Conservation (phyloP, 1,284 basidiomycete genomes). For the Tilletia walkeri region DNA sequence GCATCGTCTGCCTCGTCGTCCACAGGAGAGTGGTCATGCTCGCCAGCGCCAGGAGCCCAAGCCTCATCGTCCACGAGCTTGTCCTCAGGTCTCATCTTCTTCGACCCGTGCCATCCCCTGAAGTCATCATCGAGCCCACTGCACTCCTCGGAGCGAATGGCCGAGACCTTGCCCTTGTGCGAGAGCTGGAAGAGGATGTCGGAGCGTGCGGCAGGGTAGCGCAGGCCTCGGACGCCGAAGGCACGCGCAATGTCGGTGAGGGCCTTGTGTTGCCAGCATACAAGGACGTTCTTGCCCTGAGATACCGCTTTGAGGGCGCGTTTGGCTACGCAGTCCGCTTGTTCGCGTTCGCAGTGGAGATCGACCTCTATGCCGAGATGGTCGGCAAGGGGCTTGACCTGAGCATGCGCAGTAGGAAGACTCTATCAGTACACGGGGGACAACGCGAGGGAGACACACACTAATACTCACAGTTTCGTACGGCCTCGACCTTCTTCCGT, state of each 20-base stretch:
- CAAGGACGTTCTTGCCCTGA: slow-evolving; percentile 19
- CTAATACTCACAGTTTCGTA: slow-evolving; percentile 19
- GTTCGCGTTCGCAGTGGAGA: slow-evolving; percentile 25
- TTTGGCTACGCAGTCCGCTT: slow-evolving; percentile 20
- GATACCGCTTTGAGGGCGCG: neutral
- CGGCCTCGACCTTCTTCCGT: slow-evolving; percentile 16
- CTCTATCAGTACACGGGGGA: too few species aligned
- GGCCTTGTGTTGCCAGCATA: slow-evolving; percentile 25
- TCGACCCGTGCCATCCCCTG: slow-evolving; percentile 22
- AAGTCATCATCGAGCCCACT: slow-evolving; percentile 21
- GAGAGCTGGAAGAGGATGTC: slow-evolving; percentile 25
- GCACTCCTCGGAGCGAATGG: slow-evolving; percentile 24
- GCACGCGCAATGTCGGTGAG: slow-evolving; percentile 20
- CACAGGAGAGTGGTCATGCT: neutral
- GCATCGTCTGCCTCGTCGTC: neutral
- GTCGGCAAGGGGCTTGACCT: slow-evolving; percentile 21
- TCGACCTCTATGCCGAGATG: slow-evolving; percentile 17
- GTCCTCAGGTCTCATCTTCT: slow-evolving; percentile 18
- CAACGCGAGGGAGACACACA: neutral
- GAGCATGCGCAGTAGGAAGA: neutral
- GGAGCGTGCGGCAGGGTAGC: slow-evolving; percentile 21
- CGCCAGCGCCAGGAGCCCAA: slow-evolving; percentile 21
- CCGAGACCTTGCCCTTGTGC: slow-evolving; percentile 17
- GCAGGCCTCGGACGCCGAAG: slow-evolving; percentile 22
- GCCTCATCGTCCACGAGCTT: slow-evolving; percentile 22